These are phyloP conservation scores for Tolypocladium ophioglossoides DNA, from an alignment of 2,329 filamentous ascomycete species.

Conservation along the genomic window DNA sequence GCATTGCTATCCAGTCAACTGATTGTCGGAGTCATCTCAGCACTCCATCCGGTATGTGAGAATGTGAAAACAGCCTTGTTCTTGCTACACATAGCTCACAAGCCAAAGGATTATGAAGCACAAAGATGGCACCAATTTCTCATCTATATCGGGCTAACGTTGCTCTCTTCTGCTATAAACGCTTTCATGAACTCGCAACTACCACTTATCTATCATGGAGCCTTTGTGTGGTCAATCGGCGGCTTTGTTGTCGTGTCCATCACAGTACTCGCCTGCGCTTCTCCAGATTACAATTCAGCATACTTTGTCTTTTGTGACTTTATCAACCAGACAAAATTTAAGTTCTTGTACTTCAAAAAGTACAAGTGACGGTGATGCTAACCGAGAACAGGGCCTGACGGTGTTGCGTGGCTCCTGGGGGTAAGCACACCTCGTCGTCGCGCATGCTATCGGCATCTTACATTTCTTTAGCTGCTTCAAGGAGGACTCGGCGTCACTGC, in stretches of 20 bases:
- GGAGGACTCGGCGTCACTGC: constrained; percentile 21
- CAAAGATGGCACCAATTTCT: constrained; percentile 62
- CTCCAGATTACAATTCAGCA: constrained; percentile 42
- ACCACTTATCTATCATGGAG: constrained; percentile 46
- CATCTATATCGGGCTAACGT: constrained; percentile 23
- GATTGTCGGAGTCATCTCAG: constrained; percentile 52
- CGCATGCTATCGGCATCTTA: background rate
- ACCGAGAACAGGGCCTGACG: constrained; percentile 15
- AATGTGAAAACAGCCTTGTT: background rate
- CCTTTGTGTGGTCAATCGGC: constrained; percentile 58
- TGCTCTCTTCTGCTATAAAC: constrained; percentile 18
- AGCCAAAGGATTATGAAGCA: constrained; percentile 32
- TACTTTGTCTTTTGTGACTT: constrained; percentile 20
- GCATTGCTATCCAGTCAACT: constrained; percentile 57
- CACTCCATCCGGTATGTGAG: constrained; percentile 36
- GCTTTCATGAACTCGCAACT: constrained; percentile 20
- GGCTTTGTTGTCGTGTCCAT: constrained; percentile 62
- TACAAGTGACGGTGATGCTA: background rate
- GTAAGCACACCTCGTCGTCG: constrained; percentile 2
- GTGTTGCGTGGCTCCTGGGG: constrained; percentile 21
- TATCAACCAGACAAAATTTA: constrained; percentile 20
- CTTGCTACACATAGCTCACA: background rate
- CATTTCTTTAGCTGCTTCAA: constrained; percentile 13
- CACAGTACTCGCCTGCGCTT: constrained; percentile 53
- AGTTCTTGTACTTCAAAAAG: background rate